These are phyloP conservation scores for Dactylis glomerata DNA, from an alignment of 176 grass and related monocot species.

Conservation along the genomic window DNA sequence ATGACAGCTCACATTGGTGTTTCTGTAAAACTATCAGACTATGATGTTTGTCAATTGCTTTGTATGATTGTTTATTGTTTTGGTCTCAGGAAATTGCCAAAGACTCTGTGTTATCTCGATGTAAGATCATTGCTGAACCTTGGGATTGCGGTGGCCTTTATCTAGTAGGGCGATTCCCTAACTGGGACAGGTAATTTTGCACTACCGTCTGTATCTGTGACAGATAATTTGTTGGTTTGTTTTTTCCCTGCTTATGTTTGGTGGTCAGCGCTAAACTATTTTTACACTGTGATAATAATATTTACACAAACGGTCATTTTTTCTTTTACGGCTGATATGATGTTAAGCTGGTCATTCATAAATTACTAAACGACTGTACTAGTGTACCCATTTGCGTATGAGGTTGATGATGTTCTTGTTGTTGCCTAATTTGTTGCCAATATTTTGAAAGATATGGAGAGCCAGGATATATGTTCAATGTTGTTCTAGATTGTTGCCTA, in stretches of 20 bases:
- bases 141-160: conserved; percentile 99
- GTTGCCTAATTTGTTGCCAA: not conserved
- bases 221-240: not conserved
- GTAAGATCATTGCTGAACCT: conserved; percentile 99
- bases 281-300: conserved; percentile 16
- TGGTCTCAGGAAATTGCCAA: conserved; percentile 80
- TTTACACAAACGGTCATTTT: conserved; percentile 5
- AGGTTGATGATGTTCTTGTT: not conserved
- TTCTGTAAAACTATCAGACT: not conserved
- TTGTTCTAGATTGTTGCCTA: not conserved
- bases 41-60: conserved; percentile 2
- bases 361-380: not conserved
- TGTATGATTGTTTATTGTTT: conserved; percentile 24
- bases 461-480: not conserved
- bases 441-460: conserved; percentile 2
- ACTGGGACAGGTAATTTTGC: conserved; percentile 91
- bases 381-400: not conserved
- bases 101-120: conserved; percentile 82
- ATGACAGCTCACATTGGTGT: not conserved
- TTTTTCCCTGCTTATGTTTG: not conserved
- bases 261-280: not conserved
- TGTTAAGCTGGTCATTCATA: not conserved
- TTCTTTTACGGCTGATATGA: conserved; percentile 11
- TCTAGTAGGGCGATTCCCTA: conserved; percentile 92
- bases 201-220: conserved; percentile 3